Conservation (phyloP, 805 yeast species). For the Millerozyma miso region DNA sequence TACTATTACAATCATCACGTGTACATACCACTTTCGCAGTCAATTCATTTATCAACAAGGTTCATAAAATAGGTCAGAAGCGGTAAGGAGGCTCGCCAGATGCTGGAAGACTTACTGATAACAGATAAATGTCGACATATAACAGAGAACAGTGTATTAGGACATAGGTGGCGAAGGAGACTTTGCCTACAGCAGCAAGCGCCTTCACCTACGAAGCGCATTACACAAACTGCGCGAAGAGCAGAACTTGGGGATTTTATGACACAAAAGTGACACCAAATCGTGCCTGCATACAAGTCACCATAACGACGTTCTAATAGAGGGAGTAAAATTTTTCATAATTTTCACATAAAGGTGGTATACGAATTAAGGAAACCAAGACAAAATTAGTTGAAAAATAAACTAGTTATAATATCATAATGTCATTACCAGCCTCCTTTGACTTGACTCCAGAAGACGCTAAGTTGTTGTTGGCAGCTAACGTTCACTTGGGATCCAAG, state of each 20-base stretch:
- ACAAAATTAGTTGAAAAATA: constrained; percentile 1
- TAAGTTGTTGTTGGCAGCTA: constrained; percentile 98
- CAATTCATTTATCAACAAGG: too few species aligned
- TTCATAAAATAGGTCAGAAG: too few species aligned
- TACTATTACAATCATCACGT: too few species aligned
- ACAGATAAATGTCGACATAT: too few species aligned
- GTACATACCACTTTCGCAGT: too few species aligned
- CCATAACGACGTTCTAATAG: neutral
- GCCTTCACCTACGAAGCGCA: neutral
- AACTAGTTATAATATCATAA: constrained; percentile 15
- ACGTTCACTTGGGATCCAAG: constrained; percentile 99
- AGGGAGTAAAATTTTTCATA: constrained; percentile 1
- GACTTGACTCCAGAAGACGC: constrained; percentile 97
- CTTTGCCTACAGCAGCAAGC: neutral
- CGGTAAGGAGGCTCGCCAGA: too few species aligned
- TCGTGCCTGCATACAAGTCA: neutral
- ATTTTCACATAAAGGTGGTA: neutral
- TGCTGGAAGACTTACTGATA: too few species aligned
- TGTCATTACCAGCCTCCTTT: constrained; percentile 86
- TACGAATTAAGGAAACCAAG: neutral
- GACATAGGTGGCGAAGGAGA: too few species aligned
- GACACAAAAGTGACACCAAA: neutral
- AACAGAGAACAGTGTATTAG: too few species aligned
- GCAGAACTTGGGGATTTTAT: neutral
- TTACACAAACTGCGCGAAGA: neutral